A percentile compares a stretch with the other conserved stretches of the same genome.
Evolutionary conservation across 768 basidiomycete genomes (phyloP).

Genomic region (Xerocomellus dryophilus): DNA sequence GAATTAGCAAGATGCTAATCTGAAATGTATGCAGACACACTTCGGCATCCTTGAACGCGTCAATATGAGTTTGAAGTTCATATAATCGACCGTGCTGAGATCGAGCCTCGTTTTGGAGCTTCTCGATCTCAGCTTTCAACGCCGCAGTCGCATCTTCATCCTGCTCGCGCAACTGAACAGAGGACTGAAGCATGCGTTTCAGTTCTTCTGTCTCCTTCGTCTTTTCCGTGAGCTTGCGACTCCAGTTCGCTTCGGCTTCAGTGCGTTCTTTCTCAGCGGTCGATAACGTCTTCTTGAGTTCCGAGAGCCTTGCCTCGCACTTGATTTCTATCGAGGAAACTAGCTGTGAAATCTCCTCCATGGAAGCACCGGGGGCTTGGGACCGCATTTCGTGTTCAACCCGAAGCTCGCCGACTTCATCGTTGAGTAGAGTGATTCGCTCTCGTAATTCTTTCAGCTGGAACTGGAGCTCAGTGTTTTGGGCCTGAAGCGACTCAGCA

Average conservation of each 20-base stretch:
- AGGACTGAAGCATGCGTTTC: slow-evolving; percentile 53
- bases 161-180: slow-evolving; percentile 57
- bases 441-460: slow-evolving; percentile 81
- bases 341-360: slow-evolving; percentile 69
- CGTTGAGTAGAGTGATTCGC: slow-evolving; percentile 63
- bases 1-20: not conserved
- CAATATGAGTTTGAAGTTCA: slow-evolving; percentile 52
- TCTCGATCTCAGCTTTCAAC: slow-evolving; percentile 55
- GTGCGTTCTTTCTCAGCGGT: slow-evolving; percentile 77
- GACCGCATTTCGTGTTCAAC: slow-evolving; percentile 51
- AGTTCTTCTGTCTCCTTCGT: slow-evolving; percentile 73
- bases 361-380: slow-evolving; percentile 42
- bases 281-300: slow-evolving; percentile 61
- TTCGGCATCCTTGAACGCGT: slow-evolving; percentile 56
- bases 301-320: slow-evolving; percentile 72
- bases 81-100: slow-evolving; percentile 49
- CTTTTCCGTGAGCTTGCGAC: slow-evolving; percentile 76
- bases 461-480: slow-evolving; percentile 81
- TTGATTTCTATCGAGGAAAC: slow-evolving; percentile 71
- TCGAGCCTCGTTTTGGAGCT: slow-evolving; percentile 46
- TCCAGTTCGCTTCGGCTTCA: slow-evolving; percentile 89
- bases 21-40: slow-evolving; percentile 38
- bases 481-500: slow-evolving; percentile 69
- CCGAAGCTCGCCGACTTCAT: slow-evolving; percentile 64
- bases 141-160: slow-evolving; percentile 49